These are phyloP conservation scores for Saturnispora halmiae DNA, from an alignment of 805 yeast genomes.

Conservation along the genomic window DNA sequence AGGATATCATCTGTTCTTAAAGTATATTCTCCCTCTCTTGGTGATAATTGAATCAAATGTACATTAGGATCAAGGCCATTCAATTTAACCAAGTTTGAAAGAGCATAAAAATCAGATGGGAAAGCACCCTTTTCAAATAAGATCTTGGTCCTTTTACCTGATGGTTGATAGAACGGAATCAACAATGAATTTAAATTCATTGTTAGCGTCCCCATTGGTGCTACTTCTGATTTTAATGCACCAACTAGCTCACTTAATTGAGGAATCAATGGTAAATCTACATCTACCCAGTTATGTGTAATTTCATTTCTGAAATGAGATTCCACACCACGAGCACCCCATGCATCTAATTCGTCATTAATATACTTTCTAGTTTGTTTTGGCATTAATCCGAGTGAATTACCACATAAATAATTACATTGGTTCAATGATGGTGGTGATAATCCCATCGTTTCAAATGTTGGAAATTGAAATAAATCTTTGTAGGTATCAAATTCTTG, in stretches of 20 bases:
- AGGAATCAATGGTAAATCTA: conserved; percentile 69
- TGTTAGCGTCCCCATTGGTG: conserved; percentile 81
- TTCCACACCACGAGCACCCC: conserved; percentile 76
- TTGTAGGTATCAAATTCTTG: conserved; percentile 30
- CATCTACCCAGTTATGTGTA: conserved; percentile 70
- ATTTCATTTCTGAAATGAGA: conserved; percentile 57
- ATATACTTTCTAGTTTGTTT: conserved; percentile 47
- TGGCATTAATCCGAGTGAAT: conserved; percentile 92
- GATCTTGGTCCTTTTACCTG: conserved; percentile 50
- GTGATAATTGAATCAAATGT: conserved; percentile 55
- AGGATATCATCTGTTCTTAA: conserved; percentile 59
- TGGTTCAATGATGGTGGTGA: conserved; percentile 13
- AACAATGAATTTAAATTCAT: conserved; percentile 70
- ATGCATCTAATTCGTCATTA: conserved; percentile 63
- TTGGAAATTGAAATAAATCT: conserved; percentile 55
- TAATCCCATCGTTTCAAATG: conserved; percentile 52
- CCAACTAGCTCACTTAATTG: conserved; percentile 70
- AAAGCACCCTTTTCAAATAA: conserved; percentile 81
- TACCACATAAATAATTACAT: conserved; percentile 74
- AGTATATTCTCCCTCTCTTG: conserved; percentile 47
- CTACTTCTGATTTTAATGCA: conserved; percentile 67
- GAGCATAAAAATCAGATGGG: conserved; percentile 87
- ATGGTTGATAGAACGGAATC: conserved; percentile 66
- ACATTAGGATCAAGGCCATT: conserved; percentile 44
- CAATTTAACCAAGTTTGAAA: conserved; percentile 59